Base-by-base conservation (phyloP, 192 early-diverging fungal species). In the Backusella australiensis region DNA sequence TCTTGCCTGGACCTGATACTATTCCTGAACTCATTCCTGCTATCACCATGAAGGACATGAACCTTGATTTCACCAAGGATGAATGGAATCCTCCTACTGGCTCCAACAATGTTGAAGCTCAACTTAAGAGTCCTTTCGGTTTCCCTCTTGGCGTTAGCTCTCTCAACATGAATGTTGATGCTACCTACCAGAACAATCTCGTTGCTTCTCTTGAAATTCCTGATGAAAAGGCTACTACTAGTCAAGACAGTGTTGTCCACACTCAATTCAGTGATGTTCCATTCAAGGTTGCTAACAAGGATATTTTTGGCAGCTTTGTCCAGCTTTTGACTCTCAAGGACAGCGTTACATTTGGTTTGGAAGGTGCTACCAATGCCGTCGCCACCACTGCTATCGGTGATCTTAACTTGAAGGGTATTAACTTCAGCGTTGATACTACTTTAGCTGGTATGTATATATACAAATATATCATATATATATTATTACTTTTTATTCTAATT, bases 21-120 rank as follows among this genome's bases (percentile, higher is more conserved):
- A 70, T 84, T 34, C 67, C 85, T 42, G 69, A 76, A 11, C 74
- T 88, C 46, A 85, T 85, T 53, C 65, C 76, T 34, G 34, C 74
- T 23, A 77, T 86, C 35, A 69, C 79, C 29, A 74, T 88, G 71
- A 80, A 75, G 35, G 75, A 87, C 6, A 80, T 84, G 77, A 67
- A 79, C 3, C 69, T 87, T 39, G 84, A 89, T 70, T 87, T 89
- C 46, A 85, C 86, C 26, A 77, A 81, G 34, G 80, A 83, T 75
- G 76, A 86, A 15, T 89, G 82, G 75, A 72, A 76, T 11, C 88
- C 88, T 11, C 52, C 73, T 38, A 74, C 82, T 9, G 78, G 83
- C 1, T 87, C 88, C 21, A 84, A 42, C 77, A 74, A 73, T 29
- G 77, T 84, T 17, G 78, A 81, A 26, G 81, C 80, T 38, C 75